Base-by-base conservation (phyloP, 1,139 yeast species). In the Geotrichum siamense region DNA sequence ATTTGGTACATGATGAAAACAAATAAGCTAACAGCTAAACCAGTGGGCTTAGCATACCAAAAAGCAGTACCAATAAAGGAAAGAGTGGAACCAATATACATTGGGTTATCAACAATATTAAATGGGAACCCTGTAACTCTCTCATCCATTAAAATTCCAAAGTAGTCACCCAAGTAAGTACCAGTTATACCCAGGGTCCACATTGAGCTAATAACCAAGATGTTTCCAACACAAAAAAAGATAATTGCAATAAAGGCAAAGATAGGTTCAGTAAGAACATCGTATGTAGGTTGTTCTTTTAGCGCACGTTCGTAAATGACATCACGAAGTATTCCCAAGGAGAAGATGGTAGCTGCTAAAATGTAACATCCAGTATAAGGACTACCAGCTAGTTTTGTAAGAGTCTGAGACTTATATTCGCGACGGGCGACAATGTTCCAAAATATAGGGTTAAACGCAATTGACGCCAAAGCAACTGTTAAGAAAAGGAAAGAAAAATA, bases 61-160 rank as follows among this genome's bases (percentile, higher is more conserved):
- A 91, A 70, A 2, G 94, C 93, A 37, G 94, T 81, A 34, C 96
- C 98, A 60, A 91, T 69, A 70, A 91, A 91, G 46, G 94, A 79
- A 55, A 91, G 69, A 22, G 91, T 76, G 5, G 94, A 83, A 19
- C 98, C 98, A 59, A 83, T 82, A 66, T 91, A 91, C 98, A 91
- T 91, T 50, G 98, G 98, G 63, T 91, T 91, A 59, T 85, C 82
- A 54, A 82, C 76, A 49, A 87, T 76, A 57, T 81, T 89, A 72
- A 91, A 91, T 19, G 98, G 98, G 72, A 91, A 91, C 1, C 83
- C 80, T n/a, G 93, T 82, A 50, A 91, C 96, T 59, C 94, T 75
- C 52, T 83, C 78, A 51, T 78, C 78, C 94, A 89, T 91, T 57
- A 91, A 74, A 57, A 91, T 89, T 1, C 98, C 98, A 65, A 91